phyloP scores from a whole-genome alignment of 2,329 filamentous ascomycete genomes.

The Arthroderma sp. region DNA sequence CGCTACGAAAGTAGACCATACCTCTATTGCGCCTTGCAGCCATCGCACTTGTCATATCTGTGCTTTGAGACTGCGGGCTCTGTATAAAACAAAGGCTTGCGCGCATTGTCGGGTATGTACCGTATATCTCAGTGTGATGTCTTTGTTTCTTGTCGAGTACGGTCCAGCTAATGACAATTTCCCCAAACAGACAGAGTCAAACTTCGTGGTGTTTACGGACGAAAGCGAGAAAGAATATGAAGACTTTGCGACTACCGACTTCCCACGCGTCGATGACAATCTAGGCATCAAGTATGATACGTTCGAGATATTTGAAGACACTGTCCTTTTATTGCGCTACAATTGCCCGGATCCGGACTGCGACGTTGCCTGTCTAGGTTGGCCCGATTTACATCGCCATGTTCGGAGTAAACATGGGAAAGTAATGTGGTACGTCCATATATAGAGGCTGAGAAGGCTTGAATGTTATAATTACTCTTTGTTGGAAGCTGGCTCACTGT shows the following conservation, averaged over 20 bases:
- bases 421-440: constrained; percentile 55
- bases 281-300: constrained; percentile 87
- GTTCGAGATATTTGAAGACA: constrained; percentile 81
- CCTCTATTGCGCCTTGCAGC: constrained; percentile 84
- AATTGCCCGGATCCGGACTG: constrained; percentile 83
- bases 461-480: not conserved
- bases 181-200: constrained; percentile 28
- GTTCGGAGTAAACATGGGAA: constrained; percentile 72
- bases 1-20: constrained; percentile 76
- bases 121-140: not conserved
- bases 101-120: constrained; percentile 75
- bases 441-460: not conserved
- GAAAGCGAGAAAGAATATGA: constrained; percentile 68
- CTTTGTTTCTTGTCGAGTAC: not conserved
- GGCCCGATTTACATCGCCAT: constrained; percentile 67
- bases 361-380: constrained; percentile 71
- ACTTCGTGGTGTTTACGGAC: constrained; percentile 83
- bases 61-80: constrained; percentile 71
- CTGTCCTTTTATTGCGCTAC: constrained; percentile 73
- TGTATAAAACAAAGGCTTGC: constrained; percentile 94
- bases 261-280: constrained; percentile 66
- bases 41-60: constrained; percentile 96
- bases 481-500: constrained; percentile 1
- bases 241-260: constrained; percentile 62
- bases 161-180: constrained; percentile 1